Evolutionary conservation across 108 stramenopile genomes (phyloP).

Genomic region (Mayamaea pseudoterrestris): DNA sequence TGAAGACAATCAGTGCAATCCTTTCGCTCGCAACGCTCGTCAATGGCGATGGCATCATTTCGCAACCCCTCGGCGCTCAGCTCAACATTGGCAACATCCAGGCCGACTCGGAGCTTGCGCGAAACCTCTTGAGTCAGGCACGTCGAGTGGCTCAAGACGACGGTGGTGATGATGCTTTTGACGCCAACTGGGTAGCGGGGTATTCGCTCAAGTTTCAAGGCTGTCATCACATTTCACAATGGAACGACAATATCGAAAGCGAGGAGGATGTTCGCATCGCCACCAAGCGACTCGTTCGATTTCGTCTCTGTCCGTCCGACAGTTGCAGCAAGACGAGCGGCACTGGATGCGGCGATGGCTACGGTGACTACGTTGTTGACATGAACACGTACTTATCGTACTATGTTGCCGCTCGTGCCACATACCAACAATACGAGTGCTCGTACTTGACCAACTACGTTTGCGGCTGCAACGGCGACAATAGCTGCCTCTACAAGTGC

Average conservation of each 20-base stretch:
- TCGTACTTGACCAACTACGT: neutral
- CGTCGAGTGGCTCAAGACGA: slow-evolving; percentile 22
- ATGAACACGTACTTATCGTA: slow-evolving; percentile 59
- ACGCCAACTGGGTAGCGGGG: slow-evolving; percentile 16
- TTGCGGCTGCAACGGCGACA: neutral
- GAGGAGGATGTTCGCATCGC: slow-evolving; percentile 54
- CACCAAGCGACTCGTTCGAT: slow-evolving; percentile 69
- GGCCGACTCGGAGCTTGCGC: slow-evolving; percentile 31
- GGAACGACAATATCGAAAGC: slow-evolving; percentile 43
- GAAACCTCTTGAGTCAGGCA: slow-evolving; percentile 31
- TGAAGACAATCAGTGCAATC: neutral
- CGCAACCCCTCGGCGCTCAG: neutral
- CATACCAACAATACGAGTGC: neutral
- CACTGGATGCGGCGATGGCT: slow-evolving; percentile 44
- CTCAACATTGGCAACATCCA: slow-evolving; percentile 20
- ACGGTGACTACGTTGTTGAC: slow-evolving; percentile 76
- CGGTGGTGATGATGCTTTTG: slow-evolving; percentile 1
- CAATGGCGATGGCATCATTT: neutral
- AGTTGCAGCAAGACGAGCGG: slow-evolving; percentile 28
- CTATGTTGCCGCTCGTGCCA: slow-evolving; percentile 20
- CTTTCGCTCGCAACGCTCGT: slow-evolving; percentile 1
- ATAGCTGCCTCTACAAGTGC: slow-evolving; percentile 2
- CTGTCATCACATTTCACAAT: slow-evolving; percentile 70
- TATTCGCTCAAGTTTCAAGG: slow-evolving; percentile 78
- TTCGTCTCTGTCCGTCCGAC: slow-evolving; percentile 67